phyloP scores from a whole-genome alignment of 257 asterid genomes.

The Eustoma russellianum region DNA sequence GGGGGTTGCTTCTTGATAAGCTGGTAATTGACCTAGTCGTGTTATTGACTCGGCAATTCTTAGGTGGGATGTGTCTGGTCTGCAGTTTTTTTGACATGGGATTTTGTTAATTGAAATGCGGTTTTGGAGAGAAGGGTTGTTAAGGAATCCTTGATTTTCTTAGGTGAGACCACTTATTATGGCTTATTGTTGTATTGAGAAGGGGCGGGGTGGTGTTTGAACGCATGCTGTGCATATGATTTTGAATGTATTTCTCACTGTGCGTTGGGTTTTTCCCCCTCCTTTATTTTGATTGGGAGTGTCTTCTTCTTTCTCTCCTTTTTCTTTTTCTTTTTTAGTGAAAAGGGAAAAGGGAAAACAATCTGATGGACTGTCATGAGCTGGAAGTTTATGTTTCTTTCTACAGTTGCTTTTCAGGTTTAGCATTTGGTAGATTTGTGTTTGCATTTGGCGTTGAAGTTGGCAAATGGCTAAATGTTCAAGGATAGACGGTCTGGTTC shows the following conservation, averaged over 20 bases:
- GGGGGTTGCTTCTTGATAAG: conserved; percentile 3
- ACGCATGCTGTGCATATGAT: not conserved
- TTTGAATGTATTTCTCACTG: not conserved
- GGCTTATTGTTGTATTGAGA: not conserved
- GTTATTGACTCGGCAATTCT: conserved; percentile 8
- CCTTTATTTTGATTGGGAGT: not conserved
- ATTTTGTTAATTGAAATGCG: not conserved
- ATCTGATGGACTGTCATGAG: not conserved
- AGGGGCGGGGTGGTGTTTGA: not conserved
- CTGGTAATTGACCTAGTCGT: not conserved
- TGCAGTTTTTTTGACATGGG: conserved; percentile 2
- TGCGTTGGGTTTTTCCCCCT: not conserved
- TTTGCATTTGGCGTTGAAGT: conserved; percentile 2
- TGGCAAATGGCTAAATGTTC: conserved; percentile 10
- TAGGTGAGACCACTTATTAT: conserved; percentile 2
- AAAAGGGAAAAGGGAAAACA: too few relatives aligned
- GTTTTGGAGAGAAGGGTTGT: conserved; percentile 5
- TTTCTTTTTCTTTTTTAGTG: too few relatives aligned
- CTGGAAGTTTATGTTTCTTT: conserved; percentile 1
- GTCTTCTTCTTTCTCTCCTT: not conserved
- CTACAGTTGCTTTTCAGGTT: not conserved
- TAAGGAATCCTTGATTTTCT: not conserved
- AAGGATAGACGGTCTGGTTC: conserved; percentile 45
- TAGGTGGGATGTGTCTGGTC: not conserved
- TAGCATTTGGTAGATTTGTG: conserved; percentile 8